phyloP scores from a whole-genome alignment of 1,284 basidiomycete genomes.

The Coriolopsis trogii region DNA sequence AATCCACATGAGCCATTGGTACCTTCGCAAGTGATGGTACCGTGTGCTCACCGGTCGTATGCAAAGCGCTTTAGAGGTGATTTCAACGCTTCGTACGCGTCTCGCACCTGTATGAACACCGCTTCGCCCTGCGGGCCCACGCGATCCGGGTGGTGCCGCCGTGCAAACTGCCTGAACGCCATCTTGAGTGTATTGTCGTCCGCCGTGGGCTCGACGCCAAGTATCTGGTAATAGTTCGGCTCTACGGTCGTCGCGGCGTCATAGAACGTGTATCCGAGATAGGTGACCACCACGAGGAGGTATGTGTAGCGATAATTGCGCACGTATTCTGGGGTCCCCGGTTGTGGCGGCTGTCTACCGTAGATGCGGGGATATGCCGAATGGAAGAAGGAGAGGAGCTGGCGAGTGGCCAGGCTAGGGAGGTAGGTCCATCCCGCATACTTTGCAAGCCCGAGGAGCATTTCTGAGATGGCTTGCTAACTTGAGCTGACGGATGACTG shows the following conservation, averaged over 20 bases:
- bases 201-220: conserved; percentile 62
- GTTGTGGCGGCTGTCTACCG: conserved; percentile 40
- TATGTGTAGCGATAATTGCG: conserved; percentile 66
- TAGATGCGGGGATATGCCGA: conserved; percentile 33
- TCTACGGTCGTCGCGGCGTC: conserved; percentile 55
- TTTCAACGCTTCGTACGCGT: conserved; percentile 81
- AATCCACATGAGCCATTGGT: conserved; percentile 9
- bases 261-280: conserved; percentile 69
- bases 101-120: conserved; percentile 73
- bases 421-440: conserved; percentile 49
- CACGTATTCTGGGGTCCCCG: conserved; percentile 48
- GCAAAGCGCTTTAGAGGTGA: conserved; percentile 83
- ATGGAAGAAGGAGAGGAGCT: conserved; percentile 44
- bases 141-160: conserved; percentile 79
- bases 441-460: conserved; percentile 27
- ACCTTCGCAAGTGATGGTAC: not conserved
- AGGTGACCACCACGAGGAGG: conserved; percentile 67
- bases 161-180: conserved; percentile 78
- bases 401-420: conserved; percentile 44
- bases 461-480: conserved; percentile 1
- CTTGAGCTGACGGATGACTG: no score
- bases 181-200: conserved; percentile 69
- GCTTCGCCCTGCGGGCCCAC: conserved; percentile 65
- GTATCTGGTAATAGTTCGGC: conserved; percentile 77
- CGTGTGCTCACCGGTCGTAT: conserved; percentile 70